These are phyloP conservation scores for Musa troglodytarum DNA, from an alignment of 176 grass and related monocot genomes.

Conservation along the genomic window DNA sequence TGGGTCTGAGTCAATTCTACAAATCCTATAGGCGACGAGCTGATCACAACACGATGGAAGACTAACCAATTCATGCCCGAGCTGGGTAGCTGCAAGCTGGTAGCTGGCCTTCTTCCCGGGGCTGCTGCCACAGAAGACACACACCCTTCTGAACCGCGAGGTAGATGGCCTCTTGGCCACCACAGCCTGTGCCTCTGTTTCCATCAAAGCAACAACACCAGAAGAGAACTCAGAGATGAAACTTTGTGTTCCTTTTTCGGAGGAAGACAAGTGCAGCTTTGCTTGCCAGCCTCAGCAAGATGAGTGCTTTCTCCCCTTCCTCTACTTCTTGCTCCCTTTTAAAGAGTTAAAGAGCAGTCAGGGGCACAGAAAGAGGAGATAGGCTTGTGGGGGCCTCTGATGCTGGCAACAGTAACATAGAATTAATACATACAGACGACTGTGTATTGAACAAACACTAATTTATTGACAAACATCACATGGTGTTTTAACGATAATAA, in stretches of 20 bases:
- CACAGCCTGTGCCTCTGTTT: not conserved
- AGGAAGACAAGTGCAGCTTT: too few relatives aligned
- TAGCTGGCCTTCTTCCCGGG: not conserved
- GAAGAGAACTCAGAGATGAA: too few relatives aligned
- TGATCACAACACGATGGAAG: not conserved
- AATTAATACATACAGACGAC: too few relatives aligned
- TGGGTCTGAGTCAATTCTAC: too few relatives aligned
- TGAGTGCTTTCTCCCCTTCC: not conserved
- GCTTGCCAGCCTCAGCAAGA: too few relatives aligned
- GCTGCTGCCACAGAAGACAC: slow-evolving; percentile 2
- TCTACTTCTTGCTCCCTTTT: not conserved
- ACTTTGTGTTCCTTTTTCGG: too few relatives aligned
- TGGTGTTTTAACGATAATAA: too few relatives aligned
- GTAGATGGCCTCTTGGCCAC: not conserved
- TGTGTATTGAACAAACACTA: too few relatives aligned
- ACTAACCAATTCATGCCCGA: not conserved
- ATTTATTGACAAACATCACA: too few relatives aligned
- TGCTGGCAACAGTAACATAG: too few relatives aligned
- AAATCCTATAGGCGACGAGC: too few relatives aligned
- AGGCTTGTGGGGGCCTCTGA: not conserved
- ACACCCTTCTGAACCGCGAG: not conserved
- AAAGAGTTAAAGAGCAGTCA: not conserved
- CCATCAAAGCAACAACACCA: not conserved
- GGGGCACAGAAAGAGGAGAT: not conserved
- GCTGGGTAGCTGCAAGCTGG: not conserved